Evolutionary conservation across 192 early-diverging fungal species (phyloP), one percentile per base, ranked within the genome.

Genomic region (Coemansia biformis): DNA sequence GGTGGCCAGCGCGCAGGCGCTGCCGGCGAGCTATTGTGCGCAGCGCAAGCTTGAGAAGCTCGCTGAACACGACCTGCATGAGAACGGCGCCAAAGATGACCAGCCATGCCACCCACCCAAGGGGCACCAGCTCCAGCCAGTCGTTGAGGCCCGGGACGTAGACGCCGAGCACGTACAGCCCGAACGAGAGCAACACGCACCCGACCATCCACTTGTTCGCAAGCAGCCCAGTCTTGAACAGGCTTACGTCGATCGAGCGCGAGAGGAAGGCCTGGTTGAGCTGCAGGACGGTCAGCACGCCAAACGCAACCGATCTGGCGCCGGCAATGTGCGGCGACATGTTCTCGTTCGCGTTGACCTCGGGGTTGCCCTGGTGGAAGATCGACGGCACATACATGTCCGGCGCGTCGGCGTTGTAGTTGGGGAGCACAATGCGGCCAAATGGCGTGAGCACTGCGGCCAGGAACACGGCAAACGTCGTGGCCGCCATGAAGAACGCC

Each of bases 251-350:
- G 38, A 92, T 67, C 33, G 83, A 86, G 15, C 88, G 66, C 8
- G 91, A 89, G 9, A 91, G 61, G 61, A 98, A 98, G 3, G 80
- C 78, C 58, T 98, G 93, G 23, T 85, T 65, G 8, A 98, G 77
- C 66, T 98, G 95, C 60, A 98, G 74, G 4, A 83, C 79, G 6
- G 89, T 95, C 45, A 98, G 70, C 13, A 83, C 79, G 18, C 80
- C 64, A 63, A 96, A 98, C 13, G 92, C 80, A 30, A 79, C 43
- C 1, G 66, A 59, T 22, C 72, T 38, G 5, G 72, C 72, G 22
- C 64, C 72, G 9, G 72, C 72, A 38, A 75, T 68, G 41, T 75
- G 72, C 32, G 65, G 59, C 19, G 48, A 52, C 43, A 29, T 36
- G 46, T 75, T 75, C 16, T 52, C 43, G 54, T 75, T 29, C 30